Conservation (phyloP, 139 green algal genomes). For the Chlamydomonas applanata region DNA sequence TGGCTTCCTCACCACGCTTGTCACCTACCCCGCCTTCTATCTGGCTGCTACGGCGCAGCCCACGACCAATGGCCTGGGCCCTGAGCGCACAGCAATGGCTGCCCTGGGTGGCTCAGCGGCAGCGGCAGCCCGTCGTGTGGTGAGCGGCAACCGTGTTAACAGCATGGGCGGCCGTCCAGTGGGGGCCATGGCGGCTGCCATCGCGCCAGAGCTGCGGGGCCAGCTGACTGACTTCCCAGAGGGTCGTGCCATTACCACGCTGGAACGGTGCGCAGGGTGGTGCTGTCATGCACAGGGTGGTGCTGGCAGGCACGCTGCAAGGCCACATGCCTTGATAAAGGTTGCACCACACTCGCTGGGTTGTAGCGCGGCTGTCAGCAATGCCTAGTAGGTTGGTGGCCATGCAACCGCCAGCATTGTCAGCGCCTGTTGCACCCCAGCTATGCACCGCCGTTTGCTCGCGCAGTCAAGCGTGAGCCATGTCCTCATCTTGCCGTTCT, state of each 20-base stretch:
- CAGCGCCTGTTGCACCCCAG: too few species aligned
- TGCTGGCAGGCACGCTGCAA: neutral
- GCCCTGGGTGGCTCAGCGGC: neutral
- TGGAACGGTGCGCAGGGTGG: conserved; percentile 18
- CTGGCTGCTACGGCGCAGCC: conserved; percentile 16
- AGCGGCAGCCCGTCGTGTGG: neutral
- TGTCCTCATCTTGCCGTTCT: too few species aligned
- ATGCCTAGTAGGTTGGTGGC: too few species aligned
- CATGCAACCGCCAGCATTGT: too few species aligned
- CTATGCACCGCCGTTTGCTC: too few species aligned
- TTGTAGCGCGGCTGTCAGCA: too few species aligned
- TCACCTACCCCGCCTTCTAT: conserved; percentile 31
- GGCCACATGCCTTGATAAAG: too few species aligned
- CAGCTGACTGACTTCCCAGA: conserved; percentile 26
- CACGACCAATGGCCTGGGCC: neutral
- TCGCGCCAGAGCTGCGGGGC: conserved; percentile 11
- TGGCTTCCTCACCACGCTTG: conserved; percentile 23
- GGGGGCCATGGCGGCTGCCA: neutral
- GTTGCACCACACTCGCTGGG: too few species aligned
- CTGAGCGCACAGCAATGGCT: neutral
- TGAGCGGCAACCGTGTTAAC: too few species aligned
- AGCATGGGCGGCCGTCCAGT: neutral
- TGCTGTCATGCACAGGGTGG: too few species aligned
- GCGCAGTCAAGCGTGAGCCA: too few species aligned
- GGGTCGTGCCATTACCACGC: conserved; percentile 13